Conservation (phyloP, 352 stramenopile species). For the Phytophthora pisi region DNA sequence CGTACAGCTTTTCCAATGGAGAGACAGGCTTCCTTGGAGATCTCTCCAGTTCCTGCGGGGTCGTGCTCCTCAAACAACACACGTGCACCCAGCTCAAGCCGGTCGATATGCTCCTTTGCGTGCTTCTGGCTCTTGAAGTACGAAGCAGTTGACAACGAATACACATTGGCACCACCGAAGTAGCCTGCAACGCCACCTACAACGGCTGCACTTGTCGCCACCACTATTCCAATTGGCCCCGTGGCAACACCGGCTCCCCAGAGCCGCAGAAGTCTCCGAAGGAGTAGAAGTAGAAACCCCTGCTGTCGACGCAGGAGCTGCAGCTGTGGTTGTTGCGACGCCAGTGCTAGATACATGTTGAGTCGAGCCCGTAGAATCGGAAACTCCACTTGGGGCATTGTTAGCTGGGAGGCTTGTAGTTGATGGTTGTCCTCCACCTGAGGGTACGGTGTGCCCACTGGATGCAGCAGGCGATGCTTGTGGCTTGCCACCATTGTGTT, state of each 20-base stretch:
- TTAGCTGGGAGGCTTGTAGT: constrained; percentile 16
- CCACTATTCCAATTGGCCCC: constrained; percentile 75
- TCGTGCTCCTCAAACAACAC: constrained; percentile 90
- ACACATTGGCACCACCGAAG: constrained; percentile 78
- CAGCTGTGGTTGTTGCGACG: constrained; percentile 13
- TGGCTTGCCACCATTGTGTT: constrained; percentile 40
- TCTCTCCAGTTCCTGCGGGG: constrained; percentile 51
- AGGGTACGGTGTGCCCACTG: constrained; percentile 1
- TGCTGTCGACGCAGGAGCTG: constrained; percentile 17
- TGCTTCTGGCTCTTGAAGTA: constrained; percentile 81
- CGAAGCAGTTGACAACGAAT: constrained; percentile 65
- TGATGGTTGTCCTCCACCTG: constrained; percentile 11
- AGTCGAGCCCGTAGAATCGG: constrained; percentile 5
- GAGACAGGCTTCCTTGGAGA: constrained; percentile 75
- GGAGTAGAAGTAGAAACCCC: constrained; percentile 8
- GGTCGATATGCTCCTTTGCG: constrained; percentile 83
- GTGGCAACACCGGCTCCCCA: constrained; percentile 60
- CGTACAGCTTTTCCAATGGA: constrained; percentile 77
- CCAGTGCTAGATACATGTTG: constrained; percentile 19
- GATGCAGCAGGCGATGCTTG: constrained; percentile 13
- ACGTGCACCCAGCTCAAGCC: constrained; percentile 73
- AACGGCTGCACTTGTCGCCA: constrained; percentile 73
- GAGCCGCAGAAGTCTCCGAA: constrained; percentile 12
- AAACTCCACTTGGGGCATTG: constrained; percentile 10
- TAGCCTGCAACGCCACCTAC: constrained; percentile 81